phyloP scores from a whole-genome alignment of 192 early-diverging fungal species.

The Coemansia furcata region DNA sequence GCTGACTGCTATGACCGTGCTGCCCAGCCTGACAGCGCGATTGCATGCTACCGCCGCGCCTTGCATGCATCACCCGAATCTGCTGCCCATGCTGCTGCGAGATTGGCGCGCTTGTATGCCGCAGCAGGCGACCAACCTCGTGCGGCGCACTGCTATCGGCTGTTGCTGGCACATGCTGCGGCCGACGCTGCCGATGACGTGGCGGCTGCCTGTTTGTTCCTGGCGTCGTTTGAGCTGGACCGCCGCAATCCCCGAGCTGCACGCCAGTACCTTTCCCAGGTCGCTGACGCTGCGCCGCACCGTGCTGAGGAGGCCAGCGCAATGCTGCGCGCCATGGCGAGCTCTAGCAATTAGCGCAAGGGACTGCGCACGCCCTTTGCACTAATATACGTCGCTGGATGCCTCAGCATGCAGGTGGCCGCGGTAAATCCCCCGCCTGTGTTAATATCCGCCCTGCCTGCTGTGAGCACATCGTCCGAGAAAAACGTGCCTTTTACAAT shows the following conservation, averaged over 20 bases:
- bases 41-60: conserved; percentile 74
- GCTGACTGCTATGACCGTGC: conserved; percentile 69
- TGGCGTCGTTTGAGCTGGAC: conserved; percentile 42
- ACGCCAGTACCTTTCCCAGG: conserved; percentile 33
- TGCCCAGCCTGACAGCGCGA: conserved; percentile 56
- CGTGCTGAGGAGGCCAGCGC: conserved; percentile 40
- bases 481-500: not conserved
- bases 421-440: not conserved
- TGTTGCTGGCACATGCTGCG: conserved; percentile 35
- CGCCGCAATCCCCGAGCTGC: conserved; percentile 30
- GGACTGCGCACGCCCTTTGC: not conserved
- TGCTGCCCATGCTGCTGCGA: conserved; percentile 55
- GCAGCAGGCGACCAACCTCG: conserved; percentile 52
- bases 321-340: conserved; percentile 32
- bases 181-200: conserved; percentile 43
- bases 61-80: conserved; percentile 61
- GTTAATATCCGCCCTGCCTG: not conserved
- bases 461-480: not conserved
- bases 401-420: not conserved
- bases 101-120: conserved; percentile 62
- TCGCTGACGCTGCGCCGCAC: conserved; percentile 35
- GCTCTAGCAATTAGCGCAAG: not conserved
- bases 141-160: conserved; percentile 63
- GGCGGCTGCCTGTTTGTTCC: conserved; percentile 39
- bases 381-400: not conserved